These are phyloP conservation scores for fission yeast (Schizosaccharomyces pombe) DNA, from an alignment of 805 yeast genomes.

Conservation along the genomic window DNA sequence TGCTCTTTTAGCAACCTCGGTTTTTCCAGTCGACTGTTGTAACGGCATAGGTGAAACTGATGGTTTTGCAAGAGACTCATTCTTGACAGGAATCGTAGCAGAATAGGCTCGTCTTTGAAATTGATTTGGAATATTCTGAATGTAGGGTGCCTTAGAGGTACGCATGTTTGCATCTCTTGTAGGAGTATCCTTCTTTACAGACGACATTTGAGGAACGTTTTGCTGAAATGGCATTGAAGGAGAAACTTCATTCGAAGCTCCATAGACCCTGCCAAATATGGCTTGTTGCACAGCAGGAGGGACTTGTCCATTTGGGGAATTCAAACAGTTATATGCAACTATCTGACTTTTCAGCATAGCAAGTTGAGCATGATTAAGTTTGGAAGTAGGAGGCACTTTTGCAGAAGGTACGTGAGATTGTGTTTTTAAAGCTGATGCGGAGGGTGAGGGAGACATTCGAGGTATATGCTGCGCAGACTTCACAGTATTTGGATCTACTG, in stretches of 20 bases:
- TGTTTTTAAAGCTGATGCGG: background rate
- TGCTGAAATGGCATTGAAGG: background rate
- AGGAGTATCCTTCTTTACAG: background rate
- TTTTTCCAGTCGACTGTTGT: background rate
- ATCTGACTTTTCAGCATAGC: background rate
- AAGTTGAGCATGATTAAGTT: background rate
- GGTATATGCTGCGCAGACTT: background rate
- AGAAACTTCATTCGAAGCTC: background rate
- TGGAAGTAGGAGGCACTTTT: background rate
- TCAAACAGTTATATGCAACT: background rate
- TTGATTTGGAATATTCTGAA: background rate
- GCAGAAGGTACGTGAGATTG: background rate
- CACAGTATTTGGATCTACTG: background rate
- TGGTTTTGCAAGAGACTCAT: background rate
- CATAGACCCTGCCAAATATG: background rate
- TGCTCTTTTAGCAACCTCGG: background rate
- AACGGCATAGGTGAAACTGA: background rate
- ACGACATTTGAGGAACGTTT: background rate
- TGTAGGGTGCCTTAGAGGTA: background rate
- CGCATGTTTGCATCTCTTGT: background rate
- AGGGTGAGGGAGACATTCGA: background rate
- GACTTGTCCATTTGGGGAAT: background rate
- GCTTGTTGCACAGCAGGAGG: background rate
- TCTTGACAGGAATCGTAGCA: background rate
- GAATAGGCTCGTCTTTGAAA: background rate